Conservation (phyloP, 805 yeast species). For the Metschnikowia baotianmanensis region DNA sequence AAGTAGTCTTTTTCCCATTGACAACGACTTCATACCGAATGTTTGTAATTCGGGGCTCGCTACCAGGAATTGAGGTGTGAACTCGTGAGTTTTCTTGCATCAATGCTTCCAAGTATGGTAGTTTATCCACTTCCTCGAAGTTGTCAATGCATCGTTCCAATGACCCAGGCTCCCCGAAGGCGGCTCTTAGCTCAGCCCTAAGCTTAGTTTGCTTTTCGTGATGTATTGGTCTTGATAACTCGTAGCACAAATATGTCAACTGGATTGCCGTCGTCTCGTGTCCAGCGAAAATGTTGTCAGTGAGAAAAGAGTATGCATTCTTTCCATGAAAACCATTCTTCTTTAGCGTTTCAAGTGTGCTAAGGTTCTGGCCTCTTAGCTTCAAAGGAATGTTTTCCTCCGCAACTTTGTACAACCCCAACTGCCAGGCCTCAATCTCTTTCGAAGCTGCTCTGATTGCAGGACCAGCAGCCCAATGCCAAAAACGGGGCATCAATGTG, state of each 20-base stretch:
- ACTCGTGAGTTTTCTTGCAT: slow-evolving; percentile 59
- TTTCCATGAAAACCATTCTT: slow-evolving; percentile 31
- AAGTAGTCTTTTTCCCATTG: slow-evolving; percentile 13
- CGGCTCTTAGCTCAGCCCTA: slow-evolving; percentile 42
- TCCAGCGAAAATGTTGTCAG: slow-evolving; percentile 74
- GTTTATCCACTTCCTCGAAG: slow-evolving; percentile 46
- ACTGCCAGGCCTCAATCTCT: slow-evolving; percentile 47
- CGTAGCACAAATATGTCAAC: slow-evolving; percentile 57
- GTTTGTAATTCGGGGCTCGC: slow-evolving; percentile 58
- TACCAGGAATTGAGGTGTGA: slow-evolving; percentile 72
- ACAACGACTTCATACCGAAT: slow-evolving; percentile 22
- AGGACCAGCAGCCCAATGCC: slow-evolving; percentile 47
- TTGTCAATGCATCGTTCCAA: slow-evolving; percentile 22
- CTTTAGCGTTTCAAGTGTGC: slow-evolving; percentile 36
- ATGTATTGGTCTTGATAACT: slow-evolving; percentile 52
- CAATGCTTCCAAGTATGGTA: slow-evolving; percentile 61
- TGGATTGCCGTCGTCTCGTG: slow-evolving; percentile 55
- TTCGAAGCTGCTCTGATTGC: slow-evolving; percentile 37
- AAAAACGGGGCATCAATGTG: slow-evolving; percentile 54
- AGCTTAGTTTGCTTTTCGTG: slow-evolving; percentile 46
- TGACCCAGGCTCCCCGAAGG: slow-evolving; percentile 31
- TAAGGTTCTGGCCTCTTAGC: slow-evolving; percentile 19
- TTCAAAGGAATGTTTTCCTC: slow-evolving; percentile 29
- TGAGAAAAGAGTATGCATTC: slow-evolving; percentile 38
- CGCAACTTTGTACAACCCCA: slow-evolving; percentile 32